Base-by-base conservation (phyloP, 2,329 filamentous ascomycete genomes). In the Mollisiaceae sp. region DNA sequence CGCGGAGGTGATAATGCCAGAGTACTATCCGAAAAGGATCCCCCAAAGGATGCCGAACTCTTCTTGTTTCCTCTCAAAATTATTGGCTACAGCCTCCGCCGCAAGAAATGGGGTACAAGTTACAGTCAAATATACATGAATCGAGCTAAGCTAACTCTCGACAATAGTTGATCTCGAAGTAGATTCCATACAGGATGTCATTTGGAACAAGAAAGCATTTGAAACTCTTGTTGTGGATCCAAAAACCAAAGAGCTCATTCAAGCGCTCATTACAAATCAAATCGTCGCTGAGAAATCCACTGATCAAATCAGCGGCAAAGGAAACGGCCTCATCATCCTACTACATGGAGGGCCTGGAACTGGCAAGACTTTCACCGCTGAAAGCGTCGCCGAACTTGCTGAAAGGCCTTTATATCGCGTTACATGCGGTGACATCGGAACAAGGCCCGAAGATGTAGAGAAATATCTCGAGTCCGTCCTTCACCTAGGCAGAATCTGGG, bases 351-450 rank as follows among this genome's bases (percentile, higher is more conserved):
- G 59, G 5, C 69, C 69, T 12, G 69, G 70, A 1, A 70, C 68
- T 8, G 68, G 68, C 5, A 71, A 71, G 36, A 71, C 69, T 1
- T 54, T 71, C 3, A 71, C 69, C 8, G 69, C 69, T 3, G 68
- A 90, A 72, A 88, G 52, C 81, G 80, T 86, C 1, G 82, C 83
- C 0, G 83, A 85, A 74, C 77, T 79, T 68, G 79, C 82, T 67
- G 76, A 77, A 50, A 78, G 80, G 41, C 84, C 83, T 1, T 77
- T 86, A 6, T 84, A 85, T 71, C 79, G 78, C 27, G 78, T 86
- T 58, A 80, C 79, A 67, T 89, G 89, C 0, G 91, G 90, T 27
- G 90, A 93, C 73, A 82, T 94, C 0, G 91, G 91, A 35, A 79
- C 86, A 1, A 84, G 89, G 58, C 84, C 88, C 0, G 82, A 83